Conservation (phyloP, 2,329 filamentous ascomycete species). For the Colletotrichum cuscutae region DNA sequence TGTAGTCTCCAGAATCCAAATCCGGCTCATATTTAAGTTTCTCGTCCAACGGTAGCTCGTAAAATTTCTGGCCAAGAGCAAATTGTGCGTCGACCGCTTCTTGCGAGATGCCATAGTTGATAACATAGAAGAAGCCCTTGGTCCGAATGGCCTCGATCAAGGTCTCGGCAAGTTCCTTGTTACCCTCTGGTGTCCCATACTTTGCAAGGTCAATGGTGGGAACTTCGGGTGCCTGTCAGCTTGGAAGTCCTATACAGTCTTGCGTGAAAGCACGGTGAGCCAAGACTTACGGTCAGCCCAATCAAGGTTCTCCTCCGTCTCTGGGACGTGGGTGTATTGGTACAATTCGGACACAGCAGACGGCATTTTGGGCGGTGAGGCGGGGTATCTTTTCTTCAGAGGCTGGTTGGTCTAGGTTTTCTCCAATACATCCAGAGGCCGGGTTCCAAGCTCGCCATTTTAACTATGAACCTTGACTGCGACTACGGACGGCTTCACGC, state of each 20-base stretch:
- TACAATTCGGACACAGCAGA: conserved; percentile 43
- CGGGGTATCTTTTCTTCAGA: conserved; percentile 5
- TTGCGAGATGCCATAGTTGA: conserved; percentile 69
- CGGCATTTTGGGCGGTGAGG: conserved; percentile 41
- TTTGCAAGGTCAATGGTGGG: conserved; percentile 46
- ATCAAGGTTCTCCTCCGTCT: conserved; percentile 49
- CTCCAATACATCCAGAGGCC: not conserved
- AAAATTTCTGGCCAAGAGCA: conserved; percentile 66
- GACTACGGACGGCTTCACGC: not conserved
- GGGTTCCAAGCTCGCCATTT: conserved; percentile 30
- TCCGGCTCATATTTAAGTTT: conserved; percentile 66
- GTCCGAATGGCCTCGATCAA: conserved; percentile 47
- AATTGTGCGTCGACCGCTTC: conserved; percentile 69
- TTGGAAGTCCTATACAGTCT: conserved; percentile 22
- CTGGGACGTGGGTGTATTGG: conserved; percentile 48
- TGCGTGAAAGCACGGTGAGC: not conserved
- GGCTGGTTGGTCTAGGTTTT: not conserved
- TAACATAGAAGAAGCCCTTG: conserved; percentile 67
- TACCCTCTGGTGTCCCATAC: conserved; percentile 46
- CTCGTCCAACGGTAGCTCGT: conserved; percentile 63
- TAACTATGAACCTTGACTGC: conserved; percentile 15
- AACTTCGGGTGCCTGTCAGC: conserved; percentile 35
- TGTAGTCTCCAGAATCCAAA: conserved; percentile 63
- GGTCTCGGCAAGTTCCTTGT: conserved; percentile 40
- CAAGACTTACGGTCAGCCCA: conserved; percentile 47